Evolutionary conservation across 148 eudicot species (phyloP).

Genomic region (Hydrangea macrophylla): DNA sequence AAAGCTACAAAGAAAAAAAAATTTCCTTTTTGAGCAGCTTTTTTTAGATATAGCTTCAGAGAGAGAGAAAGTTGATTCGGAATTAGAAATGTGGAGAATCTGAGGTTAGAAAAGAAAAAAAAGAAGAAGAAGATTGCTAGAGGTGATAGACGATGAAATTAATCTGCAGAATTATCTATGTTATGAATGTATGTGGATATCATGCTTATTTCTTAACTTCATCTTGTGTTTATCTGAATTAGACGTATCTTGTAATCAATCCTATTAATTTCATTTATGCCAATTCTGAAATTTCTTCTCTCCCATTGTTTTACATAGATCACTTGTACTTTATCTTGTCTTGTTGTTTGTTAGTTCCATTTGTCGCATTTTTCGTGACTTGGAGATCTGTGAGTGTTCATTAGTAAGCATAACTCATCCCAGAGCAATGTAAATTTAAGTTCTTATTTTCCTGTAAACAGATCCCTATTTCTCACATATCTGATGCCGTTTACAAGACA

Average conservation of each 20-base stretch:
- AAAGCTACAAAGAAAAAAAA: neutral
- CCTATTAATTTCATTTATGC: neutral
- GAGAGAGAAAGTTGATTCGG: neutral
- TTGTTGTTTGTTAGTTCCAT: neutral
- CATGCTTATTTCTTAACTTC: neutral
- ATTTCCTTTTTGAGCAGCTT: neutral
- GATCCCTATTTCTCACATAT: slow-evolving; percentile 57
- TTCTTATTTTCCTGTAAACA: slow-evolving; percentile 17
- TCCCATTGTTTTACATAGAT: neutral
- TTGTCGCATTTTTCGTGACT: neutral
- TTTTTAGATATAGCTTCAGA: neutral
- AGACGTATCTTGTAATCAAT: neutral
- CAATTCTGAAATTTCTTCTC: neutral
- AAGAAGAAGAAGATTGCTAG: neutral
- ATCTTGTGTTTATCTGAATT: neutral
- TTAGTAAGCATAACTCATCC: too few species aligned
- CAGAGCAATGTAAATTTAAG: neutral
- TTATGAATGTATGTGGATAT: neutral
- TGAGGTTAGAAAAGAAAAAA: too few species aligned
- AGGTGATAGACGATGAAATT: neutral
- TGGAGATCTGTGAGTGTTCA: neutral
- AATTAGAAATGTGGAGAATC: neutral
- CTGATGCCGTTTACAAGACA: slow-evolving; percentile 57
- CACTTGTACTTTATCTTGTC: neutral
- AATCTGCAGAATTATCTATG: neutral